Evolutionary conservation across 306 rosid species (phyloP), one percentile per base, ranked within the genome.

Genomic region (Echinosophora koreensis): DNA sequence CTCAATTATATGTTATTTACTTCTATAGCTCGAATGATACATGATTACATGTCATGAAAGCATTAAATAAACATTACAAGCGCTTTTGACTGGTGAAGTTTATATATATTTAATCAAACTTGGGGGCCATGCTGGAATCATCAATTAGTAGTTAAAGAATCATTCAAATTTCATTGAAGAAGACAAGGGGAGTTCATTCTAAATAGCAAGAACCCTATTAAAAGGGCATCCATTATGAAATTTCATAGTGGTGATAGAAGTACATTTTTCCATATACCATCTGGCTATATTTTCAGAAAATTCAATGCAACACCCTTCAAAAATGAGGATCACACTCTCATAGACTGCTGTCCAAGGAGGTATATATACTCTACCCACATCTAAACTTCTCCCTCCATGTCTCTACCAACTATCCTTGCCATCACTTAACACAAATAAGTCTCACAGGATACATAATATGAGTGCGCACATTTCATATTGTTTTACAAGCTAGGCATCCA

Each of bases 401-500:
- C 38, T 54, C 73, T 39, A n/a, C 63, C 72, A 27, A 6, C 47
- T 15, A 64, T 38, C 64, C 14, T 39, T 76, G 62, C 55, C 52
- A 64, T 47, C 17, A 9, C 56, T 18, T 52, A 51, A 75, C 27
- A 22, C 64, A 27, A 64, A 37, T 51, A 17, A 66, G 57, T 13
- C 42, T 66, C 66, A 12, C 27, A 27, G 17, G 34, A 66, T 6
- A 56, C 16, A 50, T 6, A 18, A 76, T 10, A 76, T 14, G 28
- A 65, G 55, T 66, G n/a, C 49, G 38, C 55, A 17, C 17, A 65
- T 3, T 64, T 50, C 54, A 39, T 64, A 27, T 51, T 16, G 56
- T 4, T 64, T 64, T 35, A 65, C 72, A 76, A 63, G 42, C 42
- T 63, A 59, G 57, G n/a, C 69, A 35, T 8, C 38, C 74, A 69